A percentile compares a stretch with the other conserved stretches of the same genome.
Evolutionary conservation across 331 rosid genomes (phyloP).

Genomic region (Malus hybrid): DNA sequence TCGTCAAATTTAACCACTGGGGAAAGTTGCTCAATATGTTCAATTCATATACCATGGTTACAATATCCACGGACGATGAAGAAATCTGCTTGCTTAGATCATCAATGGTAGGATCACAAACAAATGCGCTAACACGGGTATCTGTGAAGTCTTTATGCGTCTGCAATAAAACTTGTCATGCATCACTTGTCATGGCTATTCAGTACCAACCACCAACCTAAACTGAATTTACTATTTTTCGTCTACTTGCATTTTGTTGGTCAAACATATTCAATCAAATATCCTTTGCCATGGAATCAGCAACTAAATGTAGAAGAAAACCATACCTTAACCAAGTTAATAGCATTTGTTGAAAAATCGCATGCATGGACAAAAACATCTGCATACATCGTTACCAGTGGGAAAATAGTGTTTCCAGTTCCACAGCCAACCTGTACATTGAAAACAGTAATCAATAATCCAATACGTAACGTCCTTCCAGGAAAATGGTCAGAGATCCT

Average conservation of each 20-base stretch:
- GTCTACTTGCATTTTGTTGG: not conserved
- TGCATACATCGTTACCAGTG: slow-evolving; percentile 60
- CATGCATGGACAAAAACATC: slow-evolving; percentile 79
- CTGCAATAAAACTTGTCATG: slow-evolving; percentile 32
- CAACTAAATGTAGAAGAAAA: not conserved
- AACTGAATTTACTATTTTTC: not conserved
- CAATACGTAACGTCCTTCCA: not conserved
- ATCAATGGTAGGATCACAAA: slow-evolving; percentile 82
- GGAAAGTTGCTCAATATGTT: slow-evolving; percentile 10
- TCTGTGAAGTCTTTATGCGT: slow-evolving; percentile 67
- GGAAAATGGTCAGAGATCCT: slow-evolving; percentile 7
- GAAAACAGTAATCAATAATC: slow-evolving; percentile 2
- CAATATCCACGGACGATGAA: slow-evolving; percentile 68
- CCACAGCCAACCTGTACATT: slow-evolving; percentile 80
- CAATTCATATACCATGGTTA: slow-evolving; percentile 68
- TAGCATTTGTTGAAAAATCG: slow-evolving; percentile 90
- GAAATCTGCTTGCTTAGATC: slow-evolving; percentile 56
- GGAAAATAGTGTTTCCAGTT: slow-evolving; percentile 91
- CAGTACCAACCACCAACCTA: not conserved
- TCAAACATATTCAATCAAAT: not conserved
- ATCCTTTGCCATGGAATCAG: not conserved
- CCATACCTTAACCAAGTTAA: slow-evolving; percentile 78
- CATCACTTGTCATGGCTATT: not conserved
- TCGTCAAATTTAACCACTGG: slow-evolving; percentile 12
- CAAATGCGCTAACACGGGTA: slow-evolving; percentile 61